A percentile compares a stretch with the other conserved stretches of the same genome.
phyloP scores from a whole-genome alignment of 202 grass and related monocot genomes.

The Schoenoplectus triqueter region DNA sequence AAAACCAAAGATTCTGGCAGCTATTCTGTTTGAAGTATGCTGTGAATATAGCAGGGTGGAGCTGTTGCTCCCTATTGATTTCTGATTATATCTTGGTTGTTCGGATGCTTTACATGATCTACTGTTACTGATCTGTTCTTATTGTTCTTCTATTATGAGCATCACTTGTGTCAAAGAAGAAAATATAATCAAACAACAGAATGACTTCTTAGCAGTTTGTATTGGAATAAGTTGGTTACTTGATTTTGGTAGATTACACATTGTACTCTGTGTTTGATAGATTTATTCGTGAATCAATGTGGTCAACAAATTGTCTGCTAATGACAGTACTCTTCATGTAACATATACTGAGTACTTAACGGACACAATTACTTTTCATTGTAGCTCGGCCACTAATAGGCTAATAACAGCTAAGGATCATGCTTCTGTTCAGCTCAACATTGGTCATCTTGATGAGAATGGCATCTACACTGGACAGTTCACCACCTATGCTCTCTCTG shows the following conservation, averaged over 20 bases:
- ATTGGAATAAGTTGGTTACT: neutral
- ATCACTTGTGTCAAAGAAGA: neutral
- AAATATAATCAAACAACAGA: neutral
- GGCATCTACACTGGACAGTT: slow-evolving; percentile 62
- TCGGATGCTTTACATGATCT: neutral
- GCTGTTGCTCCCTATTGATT: neutral
- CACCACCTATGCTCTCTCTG: slow-evolving; percentile 67
- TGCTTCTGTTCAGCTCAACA: slow-evolving; percentile 83
- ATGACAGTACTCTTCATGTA: neutral
- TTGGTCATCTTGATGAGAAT: slow-evolving; percentile 78
- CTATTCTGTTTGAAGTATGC: neutral
- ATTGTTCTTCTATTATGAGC: neutral
- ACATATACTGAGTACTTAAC: slow-evolving; percentile 4
- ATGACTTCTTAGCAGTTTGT: neutral
- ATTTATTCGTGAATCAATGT: neutral
- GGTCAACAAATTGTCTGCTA: neutral
- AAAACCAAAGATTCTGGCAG: neutral
- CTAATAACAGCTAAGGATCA: slow-evolving; percentile 85
- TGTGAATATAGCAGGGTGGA: neutral
- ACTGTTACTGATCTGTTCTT: neutral
- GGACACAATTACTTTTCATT: neutral
- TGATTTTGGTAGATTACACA: neutral
- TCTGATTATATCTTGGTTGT: neutral
- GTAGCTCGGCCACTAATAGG: slow-evolving; percentile 73
- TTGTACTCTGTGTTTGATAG: neutral